These are phyloP conservation scores for Aspergillus avenaceus DNA, from an alignment of 495 filamentous ascomycete species.

Conservation along the genomic window DNA sequence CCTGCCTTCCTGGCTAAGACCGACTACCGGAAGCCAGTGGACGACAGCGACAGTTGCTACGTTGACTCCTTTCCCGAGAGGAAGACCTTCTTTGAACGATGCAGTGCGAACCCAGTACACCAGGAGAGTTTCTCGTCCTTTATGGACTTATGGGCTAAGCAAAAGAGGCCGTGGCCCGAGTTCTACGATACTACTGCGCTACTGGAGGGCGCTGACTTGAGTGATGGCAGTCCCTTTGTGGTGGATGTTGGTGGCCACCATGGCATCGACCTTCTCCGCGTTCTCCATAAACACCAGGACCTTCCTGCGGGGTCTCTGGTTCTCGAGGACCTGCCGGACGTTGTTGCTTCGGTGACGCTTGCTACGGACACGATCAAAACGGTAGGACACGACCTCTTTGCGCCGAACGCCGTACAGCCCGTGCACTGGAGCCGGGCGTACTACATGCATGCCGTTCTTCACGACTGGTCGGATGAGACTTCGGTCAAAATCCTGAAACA, in stretches of 20 bases:
- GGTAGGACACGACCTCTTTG: slow-evolving; percentile 46
- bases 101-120: slow-evolving; percentile 24
- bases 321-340: slow-evolving; percentile 46
- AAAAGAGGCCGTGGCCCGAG: slow-evolving; percentile 31
- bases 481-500: slow-evolving; percentile 20
- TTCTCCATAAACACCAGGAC: slow-evolving; percentile 35
- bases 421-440: slow-evolving; percentile 31
- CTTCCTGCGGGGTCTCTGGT: slow-evolving; percentile 34
- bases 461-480: slow-evolving; percentile 39
- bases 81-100: slow-evolving; percentile 31
- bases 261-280: slow-evolving; percentile 42
- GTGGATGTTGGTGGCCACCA: slow-evolving; percentile 50
- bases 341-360: slow-evolving; percentile 31
- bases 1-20: slow-evolving; percentile 35
- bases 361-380: slow-evolving; percentile 39
- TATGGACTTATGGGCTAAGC: slow-evolving; percentile 34
- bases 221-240: slow-evolving; percentile 24
- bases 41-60: slow-evolving; percentile 26
- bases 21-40: slow-evolving; percentile 31
- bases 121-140: slow-evolving; percentile 33
- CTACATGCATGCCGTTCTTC: slow-evolving; percentile 43
- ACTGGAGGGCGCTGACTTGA: slow-evolving; percentile 14
- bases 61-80: slow-evolving; percentile 27
- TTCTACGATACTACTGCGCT: slow-evolving; percentile 26
- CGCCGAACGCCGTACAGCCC: not conserved